These are phyloP conservation scores for Ophiostoma populinum DNA, from an alignment of 2,329 filamentous ascomycete genomes.

Conservation along the genomic window DNA sequence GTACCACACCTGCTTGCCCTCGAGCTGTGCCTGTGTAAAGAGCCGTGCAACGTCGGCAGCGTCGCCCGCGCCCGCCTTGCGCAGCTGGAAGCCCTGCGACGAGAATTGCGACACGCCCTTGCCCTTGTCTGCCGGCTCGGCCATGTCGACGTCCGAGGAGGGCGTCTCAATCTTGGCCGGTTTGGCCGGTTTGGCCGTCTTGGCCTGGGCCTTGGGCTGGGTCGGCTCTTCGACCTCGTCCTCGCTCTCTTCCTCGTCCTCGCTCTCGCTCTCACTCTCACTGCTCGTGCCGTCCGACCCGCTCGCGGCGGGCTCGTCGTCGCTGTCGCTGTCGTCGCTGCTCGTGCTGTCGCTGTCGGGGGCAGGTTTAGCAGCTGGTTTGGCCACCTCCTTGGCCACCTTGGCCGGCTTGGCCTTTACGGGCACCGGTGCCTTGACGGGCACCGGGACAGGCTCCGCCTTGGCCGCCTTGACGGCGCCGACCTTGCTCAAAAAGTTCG, in stretches of 20 bases:
- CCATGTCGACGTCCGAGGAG: conserved; percentile 10
- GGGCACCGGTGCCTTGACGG: conserved; percentile 3
- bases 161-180: background rate
- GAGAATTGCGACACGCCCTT: conserved; percentile 23
- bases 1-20: conserved; percentile 66
- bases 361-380: background rate
- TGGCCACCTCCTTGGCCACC: background rate
- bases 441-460: too few relatives aligned
- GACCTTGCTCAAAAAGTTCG: too few relatives aligned
- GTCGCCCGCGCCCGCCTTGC: conserved; percentile 25
- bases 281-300: background rate
- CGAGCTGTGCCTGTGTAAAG: conserved; percentile 39
- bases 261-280: conserved; percentile 2
- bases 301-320: conserved; percentile 8
- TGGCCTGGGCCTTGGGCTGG: background rate
- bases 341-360: conserved; percentile 2
- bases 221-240: background rate
- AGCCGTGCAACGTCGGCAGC: conserved; percentile 30
- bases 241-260: background rate
- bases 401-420: conserved; percentile 5
- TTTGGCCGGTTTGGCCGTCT: background rate
- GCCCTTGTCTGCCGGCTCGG: conserved; percentile 13
- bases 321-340: conserved; percentile 8
- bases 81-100: conserved; percentile 34
- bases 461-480: too few relatives aligned